phyloP scores from a whole-genome alignment of 352 stramenopile genomes.

The Globisporangium nagaii region DNA sequence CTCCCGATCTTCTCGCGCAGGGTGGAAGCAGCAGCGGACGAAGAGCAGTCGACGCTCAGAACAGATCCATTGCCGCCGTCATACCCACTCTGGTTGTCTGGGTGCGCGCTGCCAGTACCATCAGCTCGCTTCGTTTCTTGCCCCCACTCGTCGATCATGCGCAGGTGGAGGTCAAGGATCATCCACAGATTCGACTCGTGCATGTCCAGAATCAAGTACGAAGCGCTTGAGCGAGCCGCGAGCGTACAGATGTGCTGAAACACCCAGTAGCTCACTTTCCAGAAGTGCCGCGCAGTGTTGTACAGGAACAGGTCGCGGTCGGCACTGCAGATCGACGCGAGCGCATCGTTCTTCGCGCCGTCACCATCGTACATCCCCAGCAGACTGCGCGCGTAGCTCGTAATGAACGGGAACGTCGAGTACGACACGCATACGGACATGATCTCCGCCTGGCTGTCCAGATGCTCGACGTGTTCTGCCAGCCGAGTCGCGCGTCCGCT shows the following conservation, averaged over 20 bases:
- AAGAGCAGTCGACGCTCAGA: constrained; percentile 15
- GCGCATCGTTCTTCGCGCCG: constrained; percentile 48
- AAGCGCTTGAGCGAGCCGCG: constrained; percentile 57
- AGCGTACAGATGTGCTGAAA: constrained; percentile 82
- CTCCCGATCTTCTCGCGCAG: constrained; percentile 43
- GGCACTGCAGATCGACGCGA: constrained; percentile 43
- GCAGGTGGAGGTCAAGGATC: constrained; percentile 65
- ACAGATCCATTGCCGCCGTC: background rate
- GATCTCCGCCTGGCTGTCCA: constrained; percentile 63
- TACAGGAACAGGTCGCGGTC: constrained; percentile 65
- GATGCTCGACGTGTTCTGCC: constrained; percentile 59
- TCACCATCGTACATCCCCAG: constrained; percentile 68
- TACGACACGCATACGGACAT: constrained; percentile 75
- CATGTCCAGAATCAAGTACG: constrained; percentile 76
- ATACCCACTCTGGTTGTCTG: constrained; percentile 3
- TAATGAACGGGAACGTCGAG: constrained; percentile 83
- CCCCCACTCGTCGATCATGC: constrained; percentile 64
- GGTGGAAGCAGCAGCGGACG: background rate
- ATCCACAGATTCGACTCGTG: constrained; percentile 82
- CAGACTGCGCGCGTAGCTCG: constrained; percentile 73
- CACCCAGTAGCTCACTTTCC: constrained; percentile 73
- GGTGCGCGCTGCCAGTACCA: background rate
- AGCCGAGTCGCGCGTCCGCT: constrained; percentile 48
- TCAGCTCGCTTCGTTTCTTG: constrained; percentile 13
- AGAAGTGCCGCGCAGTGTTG: constrained; percentile 63